A percentile compares a stretch with the other conserved stretches of the same genome.
phyloP scores from a whole-genome alignment of 768 basidiomycete genomes.

The Naganishia kalamii region DNA sequence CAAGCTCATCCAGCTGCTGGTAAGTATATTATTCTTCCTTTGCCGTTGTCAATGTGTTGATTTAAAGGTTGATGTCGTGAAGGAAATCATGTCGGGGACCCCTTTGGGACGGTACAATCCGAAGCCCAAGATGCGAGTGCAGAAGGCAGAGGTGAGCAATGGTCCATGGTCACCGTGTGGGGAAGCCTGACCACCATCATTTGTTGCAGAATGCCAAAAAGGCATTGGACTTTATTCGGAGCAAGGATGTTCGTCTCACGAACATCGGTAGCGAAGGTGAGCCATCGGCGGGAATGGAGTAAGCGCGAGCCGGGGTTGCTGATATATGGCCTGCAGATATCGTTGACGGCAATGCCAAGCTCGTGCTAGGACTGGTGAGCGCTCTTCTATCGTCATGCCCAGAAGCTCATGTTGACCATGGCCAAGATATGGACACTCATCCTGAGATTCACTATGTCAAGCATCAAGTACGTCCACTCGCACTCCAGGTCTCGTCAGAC shows the following conservation, averaged over 20 bases:
- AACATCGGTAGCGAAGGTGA: conserved; percentile 88
- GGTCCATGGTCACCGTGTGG: not conserved
- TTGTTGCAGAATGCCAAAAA: conserved; percentile 72
- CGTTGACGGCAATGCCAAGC: conserved; percentile 95
- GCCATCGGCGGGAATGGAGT: not conserved
- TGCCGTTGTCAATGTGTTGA: too few relatives aligned
- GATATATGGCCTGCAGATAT: conserved; percentile 58
- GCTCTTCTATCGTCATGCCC: too few relatives aligned
- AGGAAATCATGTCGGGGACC: conserved; percentile 7
- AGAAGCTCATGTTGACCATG: too few relatives aligned
- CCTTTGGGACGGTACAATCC: conserved; percentile 69
- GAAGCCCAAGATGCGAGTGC: conserved; percentile 81
- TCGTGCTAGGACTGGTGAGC: conserved; percentile 66
- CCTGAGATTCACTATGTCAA: conserved; percentile 93
- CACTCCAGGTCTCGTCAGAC: conserved; percentile 21
- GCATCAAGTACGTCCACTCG: conserved; percentile 68
- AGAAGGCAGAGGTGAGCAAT: conserved; percentile 68
- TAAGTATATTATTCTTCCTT: not conserved
- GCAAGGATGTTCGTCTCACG: conserved; percentile 86
- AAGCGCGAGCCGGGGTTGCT: not conserved
- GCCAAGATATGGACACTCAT: conserved; percentile 99
- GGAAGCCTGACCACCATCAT: not conserved
- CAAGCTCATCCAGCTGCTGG: conserved; percentile 66
- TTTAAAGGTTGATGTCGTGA: not conserved
- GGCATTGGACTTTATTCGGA: conserved; percentile 90